Evolutionary conservation across 768 basidiomycete genomes (phyloP).

Genomic region (Krasilnikovozyma curviuscula): DNA sequence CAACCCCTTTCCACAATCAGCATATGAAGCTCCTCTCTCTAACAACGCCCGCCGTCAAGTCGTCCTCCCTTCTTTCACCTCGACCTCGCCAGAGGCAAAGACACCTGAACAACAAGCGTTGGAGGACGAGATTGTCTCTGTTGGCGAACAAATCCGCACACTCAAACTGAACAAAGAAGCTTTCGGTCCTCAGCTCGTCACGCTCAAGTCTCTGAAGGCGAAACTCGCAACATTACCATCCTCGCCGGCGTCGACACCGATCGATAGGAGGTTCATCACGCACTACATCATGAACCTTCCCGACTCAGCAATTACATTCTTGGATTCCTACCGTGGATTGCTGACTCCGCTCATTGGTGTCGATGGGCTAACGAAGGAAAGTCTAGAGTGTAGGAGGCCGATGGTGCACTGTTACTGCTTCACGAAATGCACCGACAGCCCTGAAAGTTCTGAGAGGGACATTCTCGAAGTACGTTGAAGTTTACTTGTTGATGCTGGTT

Average conservation of each 20-base stretch:
- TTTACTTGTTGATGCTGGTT: neutral
- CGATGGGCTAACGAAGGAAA: constrained; percentile 31
- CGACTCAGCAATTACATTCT: constrained; percentile 64
- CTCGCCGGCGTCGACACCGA: neutral
- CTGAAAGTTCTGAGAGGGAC: constrained; percentile 47
- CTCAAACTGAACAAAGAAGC: neutral
- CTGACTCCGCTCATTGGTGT: constrained; percentile 30
- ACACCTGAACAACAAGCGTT: too few relatives aligned
- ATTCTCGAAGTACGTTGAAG: constrained; percentile 50
- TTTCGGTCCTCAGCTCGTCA: neutral
- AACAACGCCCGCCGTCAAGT: too few relatives aligned
- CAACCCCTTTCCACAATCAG: constrained; percentile 52
- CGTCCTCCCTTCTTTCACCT: constrained; percentile 1
- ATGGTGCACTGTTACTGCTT: constrained; percentile 94
- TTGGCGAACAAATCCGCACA: too few relatives aligned
- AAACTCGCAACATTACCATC: neutral
- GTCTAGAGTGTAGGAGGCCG: constrained; percentile 43
- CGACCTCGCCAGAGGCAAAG: too few relatives aligned
- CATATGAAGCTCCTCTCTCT: too few relatives aligned
- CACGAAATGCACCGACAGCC: constrained; percentile 48
- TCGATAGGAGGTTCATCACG: constrained; percentile 40
- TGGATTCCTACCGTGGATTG: constrained; percentile 69
- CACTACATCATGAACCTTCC: constrained; percentile 99
- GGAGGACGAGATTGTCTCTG: too few relatives aligned
- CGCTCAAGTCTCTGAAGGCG: neutral